A percentile compares a stretch with the other conserved stretches of the same genome.
These are phyloP conservation scores for Sclerotinia sclerotiorum DNA, from an alignment of 2,329 filamentous ascomycete species.

Conservation along the genomic window DNA sequence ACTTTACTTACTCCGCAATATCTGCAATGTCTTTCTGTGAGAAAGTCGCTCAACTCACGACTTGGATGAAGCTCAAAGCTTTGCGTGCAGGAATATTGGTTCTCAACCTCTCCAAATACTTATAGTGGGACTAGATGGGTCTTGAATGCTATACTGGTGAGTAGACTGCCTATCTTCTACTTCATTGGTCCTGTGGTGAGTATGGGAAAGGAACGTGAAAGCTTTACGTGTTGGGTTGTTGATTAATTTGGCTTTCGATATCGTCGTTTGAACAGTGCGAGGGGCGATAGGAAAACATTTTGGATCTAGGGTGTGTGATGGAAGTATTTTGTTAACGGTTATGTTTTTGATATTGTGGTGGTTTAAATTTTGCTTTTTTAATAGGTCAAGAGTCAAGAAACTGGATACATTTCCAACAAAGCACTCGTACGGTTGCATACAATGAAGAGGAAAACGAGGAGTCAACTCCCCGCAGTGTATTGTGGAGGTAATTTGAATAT, in stretches of 20 bases:
- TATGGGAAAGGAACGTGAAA: background rate
- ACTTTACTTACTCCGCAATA: background rate
- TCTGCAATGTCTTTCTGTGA: no score
- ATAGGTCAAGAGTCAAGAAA: no score
- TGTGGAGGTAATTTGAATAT: background rate
- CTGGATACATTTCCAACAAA: background rate
- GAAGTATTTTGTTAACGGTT: background rate
- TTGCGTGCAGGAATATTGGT: background rate
- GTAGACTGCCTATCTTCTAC: no score
- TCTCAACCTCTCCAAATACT: background rate
- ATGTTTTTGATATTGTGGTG: background rate
- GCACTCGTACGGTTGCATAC: background rate
- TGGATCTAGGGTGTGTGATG: background rate
- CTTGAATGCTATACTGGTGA: background rate
- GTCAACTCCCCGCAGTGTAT: no score
- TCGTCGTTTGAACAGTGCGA: background rate
- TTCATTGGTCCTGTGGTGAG: background rate
- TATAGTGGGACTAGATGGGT: rapidly evolving
- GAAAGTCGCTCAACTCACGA: rapidly evolving
- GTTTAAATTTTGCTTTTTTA: background rate
- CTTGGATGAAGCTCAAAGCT: background rate
- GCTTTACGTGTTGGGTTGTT: background rate
- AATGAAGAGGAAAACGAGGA: background rate
- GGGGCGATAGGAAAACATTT: background rate
- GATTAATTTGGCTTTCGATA: background rate